Conservation (phyloP, 345 rosid genomes). For the Schrenkiella parvula region DNA sequence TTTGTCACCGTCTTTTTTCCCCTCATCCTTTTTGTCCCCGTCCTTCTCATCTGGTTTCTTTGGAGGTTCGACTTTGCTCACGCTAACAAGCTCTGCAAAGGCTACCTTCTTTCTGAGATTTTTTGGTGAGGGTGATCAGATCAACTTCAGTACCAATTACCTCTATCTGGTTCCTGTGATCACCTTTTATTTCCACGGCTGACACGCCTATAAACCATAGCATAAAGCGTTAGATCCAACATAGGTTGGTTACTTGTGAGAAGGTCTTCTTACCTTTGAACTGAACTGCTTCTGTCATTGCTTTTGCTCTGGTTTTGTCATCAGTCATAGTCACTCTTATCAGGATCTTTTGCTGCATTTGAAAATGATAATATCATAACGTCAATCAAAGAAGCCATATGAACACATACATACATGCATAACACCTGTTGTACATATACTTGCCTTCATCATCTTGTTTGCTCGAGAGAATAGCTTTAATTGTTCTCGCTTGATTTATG, state of each 20-base stretch:
- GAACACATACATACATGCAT: neutral
- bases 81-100: constrained; percentile 40
- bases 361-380: neutral
- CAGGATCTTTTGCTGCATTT: constrained; percentile 33
- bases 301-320: constrained; percentile 30
- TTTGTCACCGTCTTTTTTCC: neutral
- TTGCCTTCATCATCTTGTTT: constrained; percentile 24
- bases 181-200: constrained; percentile 41
- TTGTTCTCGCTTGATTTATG: neutral
- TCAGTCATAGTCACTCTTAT: constrained; percentile 27
- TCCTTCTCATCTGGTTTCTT: constrained; percentile 18
- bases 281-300: constrained; percentile 27
- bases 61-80: constrained; percentile 27
- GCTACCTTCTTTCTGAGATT: constrained; percentile 40
- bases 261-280: constrained; percentile 19
- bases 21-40: neutral
- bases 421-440: neutral
- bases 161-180: constrained; percentile 47
- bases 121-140: constrained; percentile 23
- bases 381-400: neutral
- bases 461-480: neutral
- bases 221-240: neutral
- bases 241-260: neutral
- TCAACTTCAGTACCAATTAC: constrained; percentile 46
- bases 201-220: constrained; percentile 38